Conservation (phyloP, 2,329 filamentous ascomycete species). For the Ceratocystis colombiana region DNA sequence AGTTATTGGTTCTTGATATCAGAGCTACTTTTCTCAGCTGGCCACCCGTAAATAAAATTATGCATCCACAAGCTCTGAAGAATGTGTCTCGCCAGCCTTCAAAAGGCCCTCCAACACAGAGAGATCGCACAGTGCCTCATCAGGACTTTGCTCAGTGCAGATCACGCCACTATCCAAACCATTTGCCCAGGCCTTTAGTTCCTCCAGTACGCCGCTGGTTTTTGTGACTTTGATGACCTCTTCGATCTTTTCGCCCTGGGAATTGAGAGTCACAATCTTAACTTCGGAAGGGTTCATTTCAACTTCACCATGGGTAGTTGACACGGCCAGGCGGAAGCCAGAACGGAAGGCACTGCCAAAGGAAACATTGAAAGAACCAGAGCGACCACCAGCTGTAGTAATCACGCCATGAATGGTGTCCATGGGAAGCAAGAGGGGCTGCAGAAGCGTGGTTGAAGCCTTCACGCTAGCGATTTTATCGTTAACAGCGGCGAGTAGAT, state of each 20-base stretch:
- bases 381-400: slow-evolving; percentile 43
- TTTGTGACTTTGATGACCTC: slow-evolving; percentile 28
- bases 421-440: slow-evolving; percentile 50
- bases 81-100: slow-evolving; percentile 23
- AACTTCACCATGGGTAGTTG: slow-evolving; percentile 48
- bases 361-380: slow-evolving; percentile 48
- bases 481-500: slow-evolving; percentile 43
- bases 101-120: slow-evolving; percentile 42
- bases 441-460: slow-evolving; percentile 46
- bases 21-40: no score
- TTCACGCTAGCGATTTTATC: slow-evolving; percentile 39
- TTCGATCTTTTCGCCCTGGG: slow-evolving; percentile 31
- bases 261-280: slow-evolving; percentile 33
- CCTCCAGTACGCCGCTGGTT: slow-evolving; percentile 46
- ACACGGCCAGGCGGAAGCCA: slow-evolving; percentile 45
- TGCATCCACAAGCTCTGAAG: slow-evolving; percentile 1
- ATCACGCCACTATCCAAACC: slow-evolving; percentile 39
- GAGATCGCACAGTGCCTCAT: slow-evolving; percentile 52
- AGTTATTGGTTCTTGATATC: no score
- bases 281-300: slow-evolving; percentile 39
- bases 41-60: not conserved
- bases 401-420: slow-evolving; percentile 56
- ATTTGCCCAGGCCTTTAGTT: slow-evolving; percentile 52
- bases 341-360: slow-evolving; percentile 46
- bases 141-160: slow-evolving; percentile 44